Conservation (phyloP, 208 protist species). For the Crithidia acanthocephali region DNA sequence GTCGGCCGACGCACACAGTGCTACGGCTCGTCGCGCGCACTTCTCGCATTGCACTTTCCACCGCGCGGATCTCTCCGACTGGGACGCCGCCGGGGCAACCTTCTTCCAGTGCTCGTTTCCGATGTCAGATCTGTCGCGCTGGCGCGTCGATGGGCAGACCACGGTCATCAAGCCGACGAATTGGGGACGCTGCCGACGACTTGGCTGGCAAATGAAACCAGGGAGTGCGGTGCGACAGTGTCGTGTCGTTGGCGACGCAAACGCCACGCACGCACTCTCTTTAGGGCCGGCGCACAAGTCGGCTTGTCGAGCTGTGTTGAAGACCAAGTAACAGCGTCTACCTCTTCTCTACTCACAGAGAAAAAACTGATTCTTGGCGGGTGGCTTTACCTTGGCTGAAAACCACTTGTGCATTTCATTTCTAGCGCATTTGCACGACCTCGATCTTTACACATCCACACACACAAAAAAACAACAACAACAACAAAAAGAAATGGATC, state of each 20-base stretch:
- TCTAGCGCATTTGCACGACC: too few relatives aligned
- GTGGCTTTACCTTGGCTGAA: too few relatives aligned
- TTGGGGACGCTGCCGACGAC: slow-evolving; percentile 65
- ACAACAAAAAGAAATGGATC: neutral
- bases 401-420: too few relatives aligned
- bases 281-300: slow-evolving; percentile 22
- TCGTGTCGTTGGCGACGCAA: slow-evolving; percentile 35
- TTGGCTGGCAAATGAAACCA: slow-evolving; percentile 47
- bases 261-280: slow-evolving; percentile 12
- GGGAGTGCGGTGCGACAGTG: slow-evolving; percentile 40
- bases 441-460: too few relatives aligned
- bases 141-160: slow-evolving; percentile 77
- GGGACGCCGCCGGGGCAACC: slow-evolving; percentile 73
- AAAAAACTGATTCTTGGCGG: neutral
- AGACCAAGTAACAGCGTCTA: neutral
- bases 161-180: slow-evolving; percentile 62
- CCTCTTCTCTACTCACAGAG: neutral
- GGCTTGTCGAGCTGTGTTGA: slow-evolving; percentile 4
- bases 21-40: slow-evolving; percentile 41
- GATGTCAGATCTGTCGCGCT: slow-evolving; percentile 66
- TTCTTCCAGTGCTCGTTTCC: slow-evolving; percentile 83
- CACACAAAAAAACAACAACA: neutral
- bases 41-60: slow-evolving; percentile 84
- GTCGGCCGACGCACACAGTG: slow-evolving; percentile 38
- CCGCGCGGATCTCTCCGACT: slow-evolving; percentile 57